Evolutionary conservation across 2,329 filamentous ascomycete genomes (phyloP).

Genomic region (Moelleriella libera): DNA sequence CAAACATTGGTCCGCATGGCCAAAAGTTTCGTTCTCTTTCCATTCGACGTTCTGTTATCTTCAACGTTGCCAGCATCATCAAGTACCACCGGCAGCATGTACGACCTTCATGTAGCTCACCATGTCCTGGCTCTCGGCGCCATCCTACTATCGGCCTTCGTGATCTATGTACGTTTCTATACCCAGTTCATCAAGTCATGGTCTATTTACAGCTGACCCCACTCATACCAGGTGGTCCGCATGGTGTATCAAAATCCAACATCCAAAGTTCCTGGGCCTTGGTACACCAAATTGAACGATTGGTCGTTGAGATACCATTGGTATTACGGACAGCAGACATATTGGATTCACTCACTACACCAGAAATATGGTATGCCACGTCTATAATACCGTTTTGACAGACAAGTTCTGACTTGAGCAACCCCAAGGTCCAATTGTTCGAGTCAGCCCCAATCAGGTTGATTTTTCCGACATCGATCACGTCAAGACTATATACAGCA

Average conservation of each 20-base stretch:
- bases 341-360: conserved; percentile 11
- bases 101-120: not conserved
- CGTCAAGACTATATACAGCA: conserved; percentile 17
- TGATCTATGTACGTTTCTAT: not conserved
- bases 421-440: conserved; percentile 11
- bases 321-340: conserved; percentile 5
- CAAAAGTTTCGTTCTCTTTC: no score
- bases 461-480: conserved; percentile 9
- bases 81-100: not conserved
- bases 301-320: conserved; percentile 7
- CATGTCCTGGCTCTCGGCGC: not conserved
- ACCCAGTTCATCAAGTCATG: no score
- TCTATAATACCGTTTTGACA: not conserved
- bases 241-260: conserved; percentile 2
- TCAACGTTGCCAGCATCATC: not conserved
- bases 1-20: no score
- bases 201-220: not conserved
- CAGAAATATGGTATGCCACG: conserved; percentile 9
- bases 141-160: not conserved
- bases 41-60: not conserved
- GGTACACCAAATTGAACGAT: conserved; percentile 11
- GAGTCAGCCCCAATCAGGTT: conserved; percentile 11
- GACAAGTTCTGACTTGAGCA: not conserved
- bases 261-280: conserved; percentile 11
- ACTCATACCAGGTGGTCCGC: not conserved